Base-by-base conservation (phyloP, 1,284 basidiomycete genomes). In the Coriolopsis trogii region DNA sequence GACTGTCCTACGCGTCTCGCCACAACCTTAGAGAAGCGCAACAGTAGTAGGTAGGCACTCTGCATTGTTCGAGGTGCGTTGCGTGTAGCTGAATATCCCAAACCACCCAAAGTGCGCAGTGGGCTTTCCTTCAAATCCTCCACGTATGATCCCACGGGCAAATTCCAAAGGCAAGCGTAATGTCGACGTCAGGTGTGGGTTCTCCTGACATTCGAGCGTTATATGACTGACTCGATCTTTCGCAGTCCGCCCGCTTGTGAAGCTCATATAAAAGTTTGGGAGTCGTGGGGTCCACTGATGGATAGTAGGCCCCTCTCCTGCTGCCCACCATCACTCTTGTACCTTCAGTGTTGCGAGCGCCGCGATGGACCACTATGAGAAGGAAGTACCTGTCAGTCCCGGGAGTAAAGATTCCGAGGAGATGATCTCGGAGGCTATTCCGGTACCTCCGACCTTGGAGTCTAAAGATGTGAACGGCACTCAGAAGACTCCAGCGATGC, bases 401-500 rank as follows among this genome's bases (percentile, higher is more conserved):
- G 7, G 6, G 5, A 33, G 20, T 21, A 20, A 36, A 6, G 21
- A 29, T 16, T 26, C 39, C 16, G 43, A 47, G 30, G 51, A 53
- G 25, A 25, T 20, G 7, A 16, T 28, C 2, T 12, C 21, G 7
- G 31, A 29, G 10, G 51, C 34, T 15, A 5, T 24, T 4, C 8
- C 18, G 9, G 12, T 25, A 8, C 41, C 23, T 15, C 39, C 41
- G 6, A 30, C 13, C 10, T 24, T 52, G 29, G 7, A 37, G n/a
- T 21, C 41, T 30, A 20, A 36, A 12, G 34, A 36, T 5, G 12
- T 20, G 16, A 23, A 23, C 7, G 18, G 20, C 36, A 9, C 51
- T 29, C n/a, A n/a, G n/a, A 6, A 24, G 12, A 58, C 59, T 3
- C 51, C 58, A 1, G 49, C 53, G 1, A 56, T 58, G 51, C 49